phyloP scores from a whole-genome alignment of 2,329 filamentous ascomycete genomes.

The Bipolaris zeicola region DNA sequence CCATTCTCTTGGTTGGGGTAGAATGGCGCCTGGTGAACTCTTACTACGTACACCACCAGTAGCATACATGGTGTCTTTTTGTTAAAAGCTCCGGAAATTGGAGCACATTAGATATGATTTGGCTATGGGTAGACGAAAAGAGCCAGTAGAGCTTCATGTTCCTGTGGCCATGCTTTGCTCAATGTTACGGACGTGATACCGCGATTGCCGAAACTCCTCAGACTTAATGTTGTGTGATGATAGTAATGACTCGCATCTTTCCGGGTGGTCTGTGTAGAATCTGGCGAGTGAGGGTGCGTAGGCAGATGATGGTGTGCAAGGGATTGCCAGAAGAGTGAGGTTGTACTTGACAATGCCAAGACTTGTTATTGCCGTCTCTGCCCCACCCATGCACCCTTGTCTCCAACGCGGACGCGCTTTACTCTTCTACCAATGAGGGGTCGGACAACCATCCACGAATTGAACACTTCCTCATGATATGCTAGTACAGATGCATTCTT shows the following conservation, averaged over 20 bases:
- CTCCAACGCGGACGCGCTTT: slow-evolving; percentile 26
- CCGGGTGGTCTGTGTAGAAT: not conserved
- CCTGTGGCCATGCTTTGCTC: not conserved
- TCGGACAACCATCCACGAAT: slow-evolving; percentile 10
- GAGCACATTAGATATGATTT: slow-evolving; percentile 14
- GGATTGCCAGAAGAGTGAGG: slow-evolving; percentile 20
- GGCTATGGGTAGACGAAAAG: slow-evolving; percentile 11
- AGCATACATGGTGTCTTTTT: slow-evolving; percentile 14
- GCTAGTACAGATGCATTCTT: too few species aligned
- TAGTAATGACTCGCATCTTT: not conserved
- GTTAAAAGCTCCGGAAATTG: slow-evolving; percentile 2
- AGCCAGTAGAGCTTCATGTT: slow-evolving; percentile 5
- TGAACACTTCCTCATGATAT: not conserved
- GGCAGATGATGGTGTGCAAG: slow-evolving; percentile 14
- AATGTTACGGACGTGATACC: not conserved
- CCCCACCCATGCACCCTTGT: slow-evolving; percentile 12
- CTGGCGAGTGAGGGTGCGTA: slow-evolving; percentile 3
- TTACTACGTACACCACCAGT: not conserved
- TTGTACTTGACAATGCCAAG: slow-evolving; percentile 23
- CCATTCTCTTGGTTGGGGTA: slow-evolving; percentile 3
- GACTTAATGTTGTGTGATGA: not conserved
- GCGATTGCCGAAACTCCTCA: not conserved
- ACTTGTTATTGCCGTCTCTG: slow-evolving; percentile 15
- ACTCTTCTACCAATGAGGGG: slow-evolving; percentile 13
- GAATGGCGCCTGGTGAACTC: not conserved